These are phyloP conservation scores for Dianthus caryophyllus DNA, from an alignment of 148 eudicot genomes.

Conservation along the genomic window DNA sequence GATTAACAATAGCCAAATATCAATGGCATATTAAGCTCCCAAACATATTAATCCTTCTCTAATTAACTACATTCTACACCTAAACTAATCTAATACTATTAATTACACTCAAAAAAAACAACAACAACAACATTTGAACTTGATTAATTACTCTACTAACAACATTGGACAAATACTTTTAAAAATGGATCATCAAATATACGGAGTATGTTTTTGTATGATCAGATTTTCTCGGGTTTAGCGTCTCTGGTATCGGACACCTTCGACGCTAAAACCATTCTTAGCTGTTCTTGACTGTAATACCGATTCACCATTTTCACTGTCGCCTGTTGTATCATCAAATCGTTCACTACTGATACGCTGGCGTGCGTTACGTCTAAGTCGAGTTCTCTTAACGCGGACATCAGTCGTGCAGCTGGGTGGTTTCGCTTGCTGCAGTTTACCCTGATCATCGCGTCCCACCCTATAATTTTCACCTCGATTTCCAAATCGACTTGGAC, in stretches of 20 bases:
- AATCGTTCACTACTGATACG: conserved; percentile 75
- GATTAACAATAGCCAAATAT: neutral
- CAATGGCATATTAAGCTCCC: neutral
- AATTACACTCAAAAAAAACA: conserved; percentile 1
- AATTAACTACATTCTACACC: conserved; percentile 5
- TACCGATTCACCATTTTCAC: conserved; percentile 64
- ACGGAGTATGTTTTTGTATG: too few relatives aligned
- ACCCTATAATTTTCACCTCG: conserved; percentile 73
- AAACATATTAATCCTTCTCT: neutral
- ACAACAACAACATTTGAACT: too few relatives aligned
- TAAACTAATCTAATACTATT: neutral
- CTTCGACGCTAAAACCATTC: conserved; percentile 46
- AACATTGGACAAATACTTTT: too few relatives aligned
- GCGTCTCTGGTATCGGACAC: conserved; percentile 38
- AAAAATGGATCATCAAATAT: too few relatives aligned
- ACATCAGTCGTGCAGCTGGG: conserved; percentile 83
- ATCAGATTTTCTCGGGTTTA: neutral
- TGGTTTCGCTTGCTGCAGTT: conserved; percentile 72
- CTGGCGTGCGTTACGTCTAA: conserved; percentile 78
- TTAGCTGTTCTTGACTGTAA: conserved; percentile 69
- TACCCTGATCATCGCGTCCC: conserved; percentile 86
- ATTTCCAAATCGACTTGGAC: conserved; percentile 50
- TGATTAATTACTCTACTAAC: neutral
- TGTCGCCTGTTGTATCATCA: conserved; percentile 89
- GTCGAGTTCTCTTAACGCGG: conserved; percentile 65